Evolutionary conservation across 176 grass and related monocot genomes (phyloP).

Genomic region (Echinochloa phyllopogon): DNA sequence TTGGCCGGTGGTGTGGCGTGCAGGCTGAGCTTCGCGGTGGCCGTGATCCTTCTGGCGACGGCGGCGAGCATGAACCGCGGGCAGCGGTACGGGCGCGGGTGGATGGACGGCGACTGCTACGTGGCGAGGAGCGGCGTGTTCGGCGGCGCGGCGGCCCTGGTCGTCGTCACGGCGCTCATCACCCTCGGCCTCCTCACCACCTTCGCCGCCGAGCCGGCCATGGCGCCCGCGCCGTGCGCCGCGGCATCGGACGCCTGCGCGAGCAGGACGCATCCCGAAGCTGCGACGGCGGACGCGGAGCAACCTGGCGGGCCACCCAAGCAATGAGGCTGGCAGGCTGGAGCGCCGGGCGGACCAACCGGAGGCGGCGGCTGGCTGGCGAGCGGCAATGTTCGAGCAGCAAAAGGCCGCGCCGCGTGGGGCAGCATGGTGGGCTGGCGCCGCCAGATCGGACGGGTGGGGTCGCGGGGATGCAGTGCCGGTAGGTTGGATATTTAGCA

Average conservation of each 20-base stretch:
- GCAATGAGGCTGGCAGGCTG: constrained; percentile 39
- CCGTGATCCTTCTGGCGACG: constrained; percentile 53
- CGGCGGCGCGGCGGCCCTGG: constrained; percentile 55
- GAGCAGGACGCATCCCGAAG: constrained; percentile 3
- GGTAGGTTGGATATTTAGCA: constrained; percentile 40
- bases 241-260: not conserved
- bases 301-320: constrained; percentile 38
- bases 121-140: constrained; percentile 70
- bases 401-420: constrained; percentile 42
- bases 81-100: constrained; percentile 81
- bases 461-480: constrained; percentile 2
- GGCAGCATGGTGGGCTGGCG: constrained; percentile 35
- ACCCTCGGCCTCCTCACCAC: constrained; percentile 60
- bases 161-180: constrained; percentile 47
- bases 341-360: constrained; percentile 30
- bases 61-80: constrained; percentile 88
- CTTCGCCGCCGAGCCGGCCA: constrained; percentile 14
- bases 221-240: not conserved
- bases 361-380: not conserved
- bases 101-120: constrained; percentile 97
- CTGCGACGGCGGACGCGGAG: constrained; percentile 10
- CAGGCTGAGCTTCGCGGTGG: constrained; percentile 74
- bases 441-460: constrained; percentile 6
- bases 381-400: constrained; percentile 34
- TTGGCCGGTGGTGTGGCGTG: not conserved